phyloP scores from a whole-genome alignment of 768 basidiomycete genomes.

The Suillus variegatus region DNA sequence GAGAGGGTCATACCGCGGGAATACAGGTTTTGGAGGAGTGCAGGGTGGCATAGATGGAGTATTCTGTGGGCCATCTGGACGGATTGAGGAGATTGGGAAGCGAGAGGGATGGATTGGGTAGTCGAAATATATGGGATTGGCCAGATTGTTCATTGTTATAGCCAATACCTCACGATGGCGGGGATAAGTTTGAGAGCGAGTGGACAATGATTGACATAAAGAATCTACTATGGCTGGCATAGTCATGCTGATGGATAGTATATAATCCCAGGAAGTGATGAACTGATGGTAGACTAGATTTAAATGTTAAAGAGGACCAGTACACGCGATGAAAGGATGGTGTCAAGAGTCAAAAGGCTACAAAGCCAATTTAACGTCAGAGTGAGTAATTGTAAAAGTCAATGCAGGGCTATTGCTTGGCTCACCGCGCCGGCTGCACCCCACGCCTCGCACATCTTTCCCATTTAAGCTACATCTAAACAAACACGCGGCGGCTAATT shows the following conservation, averaged over 20 bases:
- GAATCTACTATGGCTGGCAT: background rate
- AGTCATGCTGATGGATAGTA: background rate
- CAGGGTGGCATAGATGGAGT: constrained; percentile 22
- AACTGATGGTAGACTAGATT: background rate
- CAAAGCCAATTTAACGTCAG: background rate
- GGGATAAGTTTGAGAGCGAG: background rate
- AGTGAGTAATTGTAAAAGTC: background rate
- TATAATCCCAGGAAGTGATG: background rate
- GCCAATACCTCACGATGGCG: background rate
- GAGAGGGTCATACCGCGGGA: constrained; percentile 36
- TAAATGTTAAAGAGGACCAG: background rate
- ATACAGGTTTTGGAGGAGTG: constrained; percentile 26
- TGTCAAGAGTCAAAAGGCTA: background rate
- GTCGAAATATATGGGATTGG: background rate
- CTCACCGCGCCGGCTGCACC: constrained; percentile 8
- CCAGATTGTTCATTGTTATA: constrained; percentile 5
- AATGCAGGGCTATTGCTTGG: constrained; percentile 2
- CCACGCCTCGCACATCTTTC: constrained; percentile 8
- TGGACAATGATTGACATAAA: background rate
- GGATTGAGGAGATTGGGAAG: constrained; percentile 42
- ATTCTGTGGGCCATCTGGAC: constrained; percentile 29
- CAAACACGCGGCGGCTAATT: constrained; percentile 9
- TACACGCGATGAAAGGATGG: constrained; percentile 6
- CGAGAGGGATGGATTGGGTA: constrained; percentile 14
- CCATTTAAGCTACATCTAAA: background rate